Evolutionary conservation across 2,329 filamentous ascomycete genomes (phyloP).

Genomic region (Balansia obtecta): DNA sequence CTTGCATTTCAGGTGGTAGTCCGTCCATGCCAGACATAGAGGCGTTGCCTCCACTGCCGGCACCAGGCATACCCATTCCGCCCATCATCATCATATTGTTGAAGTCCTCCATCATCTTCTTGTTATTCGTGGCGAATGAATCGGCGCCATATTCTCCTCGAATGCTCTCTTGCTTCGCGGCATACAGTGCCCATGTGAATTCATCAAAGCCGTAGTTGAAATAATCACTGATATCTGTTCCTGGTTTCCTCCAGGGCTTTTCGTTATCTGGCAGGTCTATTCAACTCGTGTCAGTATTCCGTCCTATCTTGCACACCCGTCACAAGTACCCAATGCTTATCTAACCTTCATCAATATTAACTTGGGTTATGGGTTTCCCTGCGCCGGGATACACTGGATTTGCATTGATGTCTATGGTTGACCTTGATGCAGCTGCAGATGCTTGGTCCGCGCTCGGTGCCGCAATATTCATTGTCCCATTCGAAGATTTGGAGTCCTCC

Average conservation of each 20-base stretch:
- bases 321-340: neutral
- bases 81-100: constrained; percentile 56
- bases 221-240: constrained; percentile 89
- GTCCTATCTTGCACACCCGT: neutral
- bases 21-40: constrained; percentile 47
- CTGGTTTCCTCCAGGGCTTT: constrained; percentile 91
- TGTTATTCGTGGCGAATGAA: constrained; percentile 48
- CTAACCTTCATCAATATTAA: constrained; percentile 58
- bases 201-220: constrained; percentile 99
- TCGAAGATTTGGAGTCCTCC: constrained; percentile 20
- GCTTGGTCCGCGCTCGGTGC: constrained; percentile 38
- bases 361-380: constrained; percentile 69
- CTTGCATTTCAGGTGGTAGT: constrained; percentile 54
- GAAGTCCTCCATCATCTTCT: constrained; percentile 69
- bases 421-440: constrained; percentile 59
- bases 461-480: constrained; percentile 17
- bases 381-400: constrained; percentile 67
- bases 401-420: constrained; percentile 72
- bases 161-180: constrained; percentile 72
- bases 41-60: constrained; percentile 19
- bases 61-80: constrained; percentile 31
- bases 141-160: constrained; percentile 63
- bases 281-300: neutral
- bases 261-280: constrained; percentile 62
- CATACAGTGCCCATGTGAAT: constrained; percentile 94